These are phyloP conservation scores for rapeseed (Brassica napus) DNA, from an alignment of 345 rosid genomes.

Conservation along the genomic window Da-Ae NC_063450.1:33289001-33289500, in stretches of 20 bases:
- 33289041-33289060: neutral
- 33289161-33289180: neutral
- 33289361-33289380: neutral
- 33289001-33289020: neutral
- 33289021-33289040: neutral
- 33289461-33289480: neutral
- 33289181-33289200: neutral
- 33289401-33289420: constrained; percentile 16
- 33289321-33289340: neutral
- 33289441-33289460: constrained; percentile 27
- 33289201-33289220: neutral
- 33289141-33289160: constrained; percentile 1
- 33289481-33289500: neutral
- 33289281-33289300: neutral
- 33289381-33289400: neutral
- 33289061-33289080: neutral
- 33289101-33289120: neutral
- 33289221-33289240: neutral
- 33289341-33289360: neutral
- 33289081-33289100: no score
- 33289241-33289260: neutral
- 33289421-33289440: constrained; percentile 30
- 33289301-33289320: neutral
- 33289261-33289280: neutral
- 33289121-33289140: neutral